Evolutionary conservation across 208 protist species (phyloP), one percentile per base, ranked within the genome.

Genomic region (Leishmania turanica): DNA sequence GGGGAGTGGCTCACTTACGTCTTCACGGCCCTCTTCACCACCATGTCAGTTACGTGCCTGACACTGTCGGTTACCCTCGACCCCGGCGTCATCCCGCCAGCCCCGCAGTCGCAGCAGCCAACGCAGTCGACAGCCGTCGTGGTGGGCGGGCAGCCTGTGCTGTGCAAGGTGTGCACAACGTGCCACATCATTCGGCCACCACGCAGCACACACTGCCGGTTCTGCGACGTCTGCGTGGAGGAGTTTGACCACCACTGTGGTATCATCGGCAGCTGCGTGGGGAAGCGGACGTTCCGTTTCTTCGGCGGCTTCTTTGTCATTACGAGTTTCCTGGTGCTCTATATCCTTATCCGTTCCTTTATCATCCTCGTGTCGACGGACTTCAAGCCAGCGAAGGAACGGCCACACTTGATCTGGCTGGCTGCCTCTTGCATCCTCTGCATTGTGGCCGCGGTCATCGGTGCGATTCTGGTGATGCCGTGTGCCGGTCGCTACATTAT

Each of bases 211-310:
- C 95, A 98, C 83, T 98, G 95, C 81, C 80, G 80, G 21, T 88
- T 89, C 62, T 96, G 93, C 84, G 93, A 96, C 72, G 88, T 92
- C 34, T 98, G 95, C 84, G 92, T 98, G 31, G 88, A 95, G 66
- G 91, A 94, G 80, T 98, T 91, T 78, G 95, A 98, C 76, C 95
- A 98, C 78, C 92, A 97, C 86, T 98, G 95, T 79, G 84, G 81
- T 24, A 85, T 97, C 3, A 51, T 97, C 19, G 95, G 93, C 37
- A 89, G 88, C 80, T 96, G 92, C 75, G 93, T 98, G 68, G 95
- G 81, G 3, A 89, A 92, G 79, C 83, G 95, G 45, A 98, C 89
- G 17, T 95, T 94, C 75, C 89, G 95, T 74, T 98, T 93, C 79
- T 98, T 98, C 80, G 84, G 79, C 37, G 89, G 91, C 49, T 96